A percentile compares a stretch with the other conserved stretches of the same genome.
phyloP scores from a whole-genome alignment of 2,329 filamentous ascomycete species.

The Trichoderma koningiopsis region DNA sequence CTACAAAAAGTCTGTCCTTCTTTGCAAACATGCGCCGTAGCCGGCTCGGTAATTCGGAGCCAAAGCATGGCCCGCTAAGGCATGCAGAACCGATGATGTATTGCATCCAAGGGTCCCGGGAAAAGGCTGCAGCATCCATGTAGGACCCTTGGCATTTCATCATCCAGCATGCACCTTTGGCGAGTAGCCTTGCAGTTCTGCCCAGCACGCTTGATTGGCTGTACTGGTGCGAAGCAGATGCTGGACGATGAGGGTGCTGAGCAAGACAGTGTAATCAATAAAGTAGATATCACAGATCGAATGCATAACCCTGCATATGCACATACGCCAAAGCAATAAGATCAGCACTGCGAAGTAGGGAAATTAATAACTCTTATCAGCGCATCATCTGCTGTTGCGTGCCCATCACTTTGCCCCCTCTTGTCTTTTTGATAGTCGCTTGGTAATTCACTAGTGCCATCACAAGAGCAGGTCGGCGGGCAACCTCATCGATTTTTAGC shows the following conservation, averaged over 20 bases:
- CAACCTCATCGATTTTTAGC: not conserved
- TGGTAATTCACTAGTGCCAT: not conserved
- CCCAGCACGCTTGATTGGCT: not conserved
- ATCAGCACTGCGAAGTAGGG: not conserved
- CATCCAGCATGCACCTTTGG: constrained; percentile 4
- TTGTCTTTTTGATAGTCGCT: not conserved
- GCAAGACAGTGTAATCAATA: not conserved
- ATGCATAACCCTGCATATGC: not conserved
- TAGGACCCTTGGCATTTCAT: constrained; percentile 1
- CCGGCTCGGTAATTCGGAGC: not conserved
- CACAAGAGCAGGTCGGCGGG: not conserved
- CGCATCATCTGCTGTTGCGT: not conserved
- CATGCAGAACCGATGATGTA: not conserved
- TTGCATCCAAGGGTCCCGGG: not conserved
- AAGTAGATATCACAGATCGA: not conserved
- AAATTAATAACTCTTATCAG: not conserved
- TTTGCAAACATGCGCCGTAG: not conserved
- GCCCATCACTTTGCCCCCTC: not conserved
- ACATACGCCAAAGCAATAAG: not conserved
- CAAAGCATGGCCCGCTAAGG: not conserved
- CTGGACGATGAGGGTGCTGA: not conserved
- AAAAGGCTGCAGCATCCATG: not conserved
- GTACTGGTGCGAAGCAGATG: not conserved
- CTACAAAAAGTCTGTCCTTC: not conserved
- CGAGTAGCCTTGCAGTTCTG: constrained; percentile 11